A percentile compares a stretch with the other conserved stretches of the same genome.
Conservation (phyloP, 352 stramenopile species). For the Pythium aristosporum region DNA sequence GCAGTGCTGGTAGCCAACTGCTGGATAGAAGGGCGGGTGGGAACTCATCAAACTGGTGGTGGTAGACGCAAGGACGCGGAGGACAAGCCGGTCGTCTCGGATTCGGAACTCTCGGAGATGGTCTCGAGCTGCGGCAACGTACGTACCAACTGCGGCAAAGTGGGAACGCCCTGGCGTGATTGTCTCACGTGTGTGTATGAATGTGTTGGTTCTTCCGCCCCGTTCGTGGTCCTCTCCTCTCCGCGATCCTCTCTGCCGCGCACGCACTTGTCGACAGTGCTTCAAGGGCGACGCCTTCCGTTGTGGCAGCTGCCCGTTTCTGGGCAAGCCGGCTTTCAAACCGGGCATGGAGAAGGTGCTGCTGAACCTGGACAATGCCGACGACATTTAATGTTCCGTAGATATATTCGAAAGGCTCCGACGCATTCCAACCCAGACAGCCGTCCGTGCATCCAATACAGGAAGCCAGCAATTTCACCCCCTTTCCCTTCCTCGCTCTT, state of each 20-base stretch:
- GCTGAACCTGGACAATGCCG: slow-evolving; percentile 74
- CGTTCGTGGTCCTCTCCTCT: not conserved
- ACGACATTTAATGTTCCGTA: slow-evolving; percentile 59
- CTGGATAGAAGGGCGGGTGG: no score
- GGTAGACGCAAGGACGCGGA: slow-evolving; percentile 67
- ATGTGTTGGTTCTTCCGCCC: not conserved
- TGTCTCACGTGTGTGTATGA: not conserved
- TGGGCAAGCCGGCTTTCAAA: slow-evolving; percentile 96
- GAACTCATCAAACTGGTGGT: not conserved
- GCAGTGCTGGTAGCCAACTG: not conserved
- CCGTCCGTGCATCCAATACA: no score
- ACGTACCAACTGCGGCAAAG: slow-evolving; percentile 19
- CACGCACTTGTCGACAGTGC: slow-evolving; percentile 60
- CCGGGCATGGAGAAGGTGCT: slow-evolving; percentile 86
- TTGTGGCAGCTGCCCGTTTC: slow-evolving; percentile 95
- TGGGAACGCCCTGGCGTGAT: not conserved
- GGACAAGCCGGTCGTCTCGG: slow-evolving; percentile 69
- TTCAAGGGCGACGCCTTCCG: slow-evolving; percentile 97
- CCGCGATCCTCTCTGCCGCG: not conserved
- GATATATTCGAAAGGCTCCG: not conserved
- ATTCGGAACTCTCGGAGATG: slow-evolving; percentile 70
- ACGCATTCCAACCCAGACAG: no score
- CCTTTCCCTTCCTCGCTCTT: no score
- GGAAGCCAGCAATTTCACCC: no score
- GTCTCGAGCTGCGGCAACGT: slow-evolving; percentile 86